A percentile compares a stretch with the other conserved stretches of the same genome.
These are phyloP conservation scores for Steccherinum ochraceum DNA, from an alignment of 768 basidiomycete genomes.

Conservation along the genomic window DNA sequence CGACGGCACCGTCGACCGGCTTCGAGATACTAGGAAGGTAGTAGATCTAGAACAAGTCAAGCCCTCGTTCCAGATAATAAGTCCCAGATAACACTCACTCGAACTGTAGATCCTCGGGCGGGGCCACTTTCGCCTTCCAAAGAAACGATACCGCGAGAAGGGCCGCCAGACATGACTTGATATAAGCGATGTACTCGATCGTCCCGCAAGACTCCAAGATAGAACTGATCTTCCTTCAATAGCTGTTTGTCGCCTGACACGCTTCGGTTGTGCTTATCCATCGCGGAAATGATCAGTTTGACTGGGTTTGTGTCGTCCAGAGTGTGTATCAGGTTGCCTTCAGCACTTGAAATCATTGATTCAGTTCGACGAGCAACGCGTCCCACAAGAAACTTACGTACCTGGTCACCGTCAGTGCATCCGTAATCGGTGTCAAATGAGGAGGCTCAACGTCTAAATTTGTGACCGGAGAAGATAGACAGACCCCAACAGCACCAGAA, in stretches of 20 bases:
- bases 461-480: constrained; percentile 11
- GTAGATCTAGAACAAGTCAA: constrained; percentile 4
- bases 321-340: constrained; percentile 67
- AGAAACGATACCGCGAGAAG: constrained; percentile 61
- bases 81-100: constrained; percentile 28
- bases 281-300: constrained; percentile 47
- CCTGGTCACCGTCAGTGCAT: constrained; percentile 48
- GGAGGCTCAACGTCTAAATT: constrained; percentile 25
- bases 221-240: constrained; percentile 51
- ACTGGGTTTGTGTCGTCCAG: constrained; percentile 57
- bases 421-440: constrained; percentile 36
- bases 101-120: constrained; percentile 39
- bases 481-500: constrained; percentile 64
- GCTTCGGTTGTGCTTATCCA: constrained; percentile 30
- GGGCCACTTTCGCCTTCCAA: constrained; percentile 51
- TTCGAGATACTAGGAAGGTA: neutral
- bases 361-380: too few species aligned
- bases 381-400: too few species aligned
- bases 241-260: constrained; percentile 18
- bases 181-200: constrained; percentile 41
- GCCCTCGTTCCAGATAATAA: neutral
- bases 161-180: constrained; percentile 65
- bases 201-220: constrained; percentile 34
- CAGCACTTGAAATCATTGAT: too few species aligned
- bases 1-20: neutral